Percentiles rank a stretch among this genome's conserved stretches.
Conservation (phyloP, 805 yeast species). For the Hanseniaspora guilliermondii region DNA sequence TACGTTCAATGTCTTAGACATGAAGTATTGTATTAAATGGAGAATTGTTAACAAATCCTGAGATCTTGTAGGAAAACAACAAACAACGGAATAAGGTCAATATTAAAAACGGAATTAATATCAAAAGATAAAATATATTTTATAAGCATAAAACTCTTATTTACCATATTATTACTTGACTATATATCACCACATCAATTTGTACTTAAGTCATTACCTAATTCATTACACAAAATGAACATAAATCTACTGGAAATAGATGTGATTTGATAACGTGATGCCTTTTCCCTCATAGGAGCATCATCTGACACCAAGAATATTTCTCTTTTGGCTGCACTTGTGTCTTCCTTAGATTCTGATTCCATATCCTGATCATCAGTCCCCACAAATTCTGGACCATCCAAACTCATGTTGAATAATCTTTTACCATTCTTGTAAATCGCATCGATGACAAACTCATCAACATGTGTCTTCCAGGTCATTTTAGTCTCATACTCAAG, state of each 20-base stretch:
- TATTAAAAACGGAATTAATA: not conserved
- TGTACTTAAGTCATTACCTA: slow-evolving; percentile 20
- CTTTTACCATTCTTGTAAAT: slow-evolving; percentile 32
- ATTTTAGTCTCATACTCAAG: slow-evolving; percentile 61
- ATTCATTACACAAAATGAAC: slow-evolving; percentile 25
- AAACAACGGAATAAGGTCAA: not conserved
- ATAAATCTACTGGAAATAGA: slow-evolving; percentile 27
- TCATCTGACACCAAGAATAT: slow-evolving; percentile 64
- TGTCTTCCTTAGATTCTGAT: not conserved
- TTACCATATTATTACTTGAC: too few species aligned
- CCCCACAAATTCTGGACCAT: slow-evolving; percentile 13
- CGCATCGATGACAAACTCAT: slow-evolving; percentile 51
- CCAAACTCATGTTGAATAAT: slow-evolving; percentile 15
- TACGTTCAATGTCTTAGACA: not conserved
- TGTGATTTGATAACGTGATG: slow-evolving; percentile 27
- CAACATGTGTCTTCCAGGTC: slow-evolving; percentile 61
- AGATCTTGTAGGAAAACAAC: not conserved
- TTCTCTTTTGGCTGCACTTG: slow-evolving; percentile 18
- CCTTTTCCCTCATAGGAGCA: slow-evolving; percentile 54
- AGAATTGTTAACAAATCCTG: not conserved
- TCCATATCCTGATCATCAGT: not conserved
- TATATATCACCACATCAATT: slow-evolving; percentile 11
- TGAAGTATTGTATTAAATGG: slow-evolving; percentile 1
- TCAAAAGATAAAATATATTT: too few species aligned
- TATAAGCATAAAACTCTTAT: too few species aligned